Evolutionary conservation across 371 early-diverging fungal species (phyloP), one percentile per base, ranked within the genome.

Genomic region (Rhizopus stolonifer): DNA sequence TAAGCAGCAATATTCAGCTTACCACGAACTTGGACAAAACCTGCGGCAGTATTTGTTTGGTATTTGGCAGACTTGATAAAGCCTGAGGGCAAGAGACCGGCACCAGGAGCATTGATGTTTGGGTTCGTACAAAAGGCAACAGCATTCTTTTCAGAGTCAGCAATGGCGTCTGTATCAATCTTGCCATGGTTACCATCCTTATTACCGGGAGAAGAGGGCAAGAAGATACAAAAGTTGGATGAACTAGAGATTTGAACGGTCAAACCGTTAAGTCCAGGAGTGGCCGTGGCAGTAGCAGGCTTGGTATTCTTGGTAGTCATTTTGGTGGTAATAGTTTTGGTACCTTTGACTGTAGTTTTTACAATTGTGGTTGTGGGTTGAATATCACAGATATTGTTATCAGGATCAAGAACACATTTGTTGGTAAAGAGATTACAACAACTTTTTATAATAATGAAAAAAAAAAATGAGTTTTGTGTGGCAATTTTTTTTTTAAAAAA

Each of bases 21-120:
- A 34, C 79, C 79, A 34, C 76, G 76, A 17, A 79, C 64, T 49
- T 79, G 79, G 14, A 65, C 61, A 36, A 65, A 76, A 21, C 60
- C 60, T 14, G 54, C 54, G 34, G 49, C 45, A 33, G 58, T 51
- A 14, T 39, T 42, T 14, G 63, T 61, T 23, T 59, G 49, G 44
- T 60, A 70, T 10, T 58, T 52, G 19, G 67, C 64, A 14, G 56
- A 62, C 23, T 61, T 56, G 45, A 67, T 58, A 17, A 65, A 65
- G 10, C 68, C 69, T n/a, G 42, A 23, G 13, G 77, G 77, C 59
- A 76, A 72, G 8, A 60, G 40, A 36, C 61, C 61, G 11, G 66
- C 70, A 15, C 58, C 55, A 14, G 59, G 53, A 21, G 66, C 60
- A 49, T 60, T 60, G n/a, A 62, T 36, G 11, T 53, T 56, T 7